Evolutionary conservation across 345 rosid genomes (phyloP), one percentile per base, ranked within the genome.

Genomic region (Eucalyptus lansdowneana): DNA sequence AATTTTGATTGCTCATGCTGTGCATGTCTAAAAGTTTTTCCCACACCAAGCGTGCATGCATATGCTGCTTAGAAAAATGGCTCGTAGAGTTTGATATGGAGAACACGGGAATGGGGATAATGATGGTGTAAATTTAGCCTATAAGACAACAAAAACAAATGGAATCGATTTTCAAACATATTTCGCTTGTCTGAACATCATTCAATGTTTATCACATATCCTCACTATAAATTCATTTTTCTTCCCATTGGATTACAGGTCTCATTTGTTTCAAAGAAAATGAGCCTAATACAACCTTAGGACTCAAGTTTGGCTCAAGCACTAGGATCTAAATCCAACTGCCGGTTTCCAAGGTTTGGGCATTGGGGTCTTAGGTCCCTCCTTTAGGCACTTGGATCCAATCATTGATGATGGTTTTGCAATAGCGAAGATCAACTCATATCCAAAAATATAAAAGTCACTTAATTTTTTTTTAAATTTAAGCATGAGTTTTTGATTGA

Each of bases 341-440:
- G 13, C 65, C 14, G 1, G 1, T 27, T 58, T 58, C 3, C n/a
- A 58, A 58, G 65, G 7, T 25, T 27, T 25, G 65, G n/a, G 1
- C 65, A 25, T 10, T 11, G 6, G 3, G 65, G 14, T 27, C n/a
- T 24, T 25, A 11, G 29, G 27, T 56, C 62, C 3, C 0, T 19
- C 11, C 27, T 0, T 22, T 10, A 0, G 12, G 15, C 8, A 5
- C 67, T 60, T 60, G 14, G n/a, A 25, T 27, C 67, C 67, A 60
- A 60, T 25, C 2, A 60, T 27, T 60, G 15, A 60, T 60, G 15
- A 60, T 1, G 31, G 67, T 27, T 15, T 60, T 27, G 31, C 31
- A 60, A 27, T 60, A 27, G 7, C 2, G 4, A 25, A 60, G 8
- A 11, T 60, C 67, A 60, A 27, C 2, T 0, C 31, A 2, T 27